phyloP scores from a whole-genome alignment of 257 asterid genomes.

The Solanum virginianum region DNA sequence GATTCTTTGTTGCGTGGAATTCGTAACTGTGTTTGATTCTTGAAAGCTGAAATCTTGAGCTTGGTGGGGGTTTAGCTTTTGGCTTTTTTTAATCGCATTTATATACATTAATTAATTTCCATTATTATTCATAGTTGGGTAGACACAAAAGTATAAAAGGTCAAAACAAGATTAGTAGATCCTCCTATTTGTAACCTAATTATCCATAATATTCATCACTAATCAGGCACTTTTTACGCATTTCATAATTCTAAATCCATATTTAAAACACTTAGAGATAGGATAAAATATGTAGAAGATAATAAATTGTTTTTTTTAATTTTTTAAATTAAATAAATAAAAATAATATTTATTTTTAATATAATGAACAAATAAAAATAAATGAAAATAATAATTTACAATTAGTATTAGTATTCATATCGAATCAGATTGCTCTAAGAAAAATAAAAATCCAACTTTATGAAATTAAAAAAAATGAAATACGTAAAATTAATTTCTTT shows the following conservation, averaged over 20 bases:
- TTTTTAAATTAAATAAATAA: background rate
- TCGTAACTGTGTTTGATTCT: background rate
- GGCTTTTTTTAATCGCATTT: background rate
- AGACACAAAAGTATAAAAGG: background rate
- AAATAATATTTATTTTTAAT: background rate
- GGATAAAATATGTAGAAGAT: too few relatives aligned
- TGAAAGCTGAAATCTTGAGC: background rate
- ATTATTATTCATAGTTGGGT: background rate
- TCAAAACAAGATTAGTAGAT: background rate
- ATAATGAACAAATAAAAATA: background rate
- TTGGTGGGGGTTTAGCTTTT: background rate
- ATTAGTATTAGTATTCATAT: background rate
- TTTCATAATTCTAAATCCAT: background rate
- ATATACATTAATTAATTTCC: background rate
- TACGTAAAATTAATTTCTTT: background rate
- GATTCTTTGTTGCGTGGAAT: constrained; percentile 5
- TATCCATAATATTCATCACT: background rate
- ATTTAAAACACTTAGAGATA: background rate
- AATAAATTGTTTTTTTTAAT: too few relatives aligned
- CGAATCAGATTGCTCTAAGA: background rate
- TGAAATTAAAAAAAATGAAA: background rate
- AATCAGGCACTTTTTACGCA: background rate
- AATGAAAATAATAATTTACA: background rate
- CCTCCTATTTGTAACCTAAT: background rate
- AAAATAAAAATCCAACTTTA: background rate